Evolutionary conservation across 2,329 filamentous ascomycete species (phyloP), one percentile per base, ranked within the genome.

Genomic region (Colletotrichum shisoi): DNA sequence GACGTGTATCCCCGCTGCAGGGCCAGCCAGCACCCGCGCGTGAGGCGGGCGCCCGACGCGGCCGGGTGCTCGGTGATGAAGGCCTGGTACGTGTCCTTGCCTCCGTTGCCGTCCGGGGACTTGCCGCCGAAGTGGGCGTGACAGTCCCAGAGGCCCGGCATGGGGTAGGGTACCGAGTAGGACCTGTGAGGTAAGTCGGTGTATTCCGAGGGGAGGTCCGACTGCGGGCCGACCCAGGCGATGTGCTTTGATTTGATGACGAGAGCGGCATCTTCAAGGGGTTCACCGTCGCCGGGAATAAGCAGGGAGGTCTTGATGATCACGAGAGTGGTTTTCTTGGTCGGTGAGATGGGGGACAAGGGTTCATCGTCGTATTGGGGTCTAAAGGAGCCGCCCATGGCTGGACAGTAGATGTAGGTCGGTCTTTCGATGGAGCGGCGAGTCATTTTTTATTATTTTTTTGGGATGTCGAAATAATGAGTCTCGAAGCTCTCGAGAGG

Each of bases 111-210:
- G 8, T 40, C 3, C 73, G 71, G 52, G 69, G 71, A 71, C 1
- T 72, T 68, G 15, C 80, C 82, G 4, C 77, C 70, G 68, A 81
- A 82, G 71, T 85, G 84, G 0, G 79, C 77, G 71, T 85, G 83
- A 68, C 78, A 81, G 65, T 86, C 84, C 83, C 83, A 85, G 17
- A 86, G 77, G 3, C 84, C 84, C 0, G 83, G 83, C 74, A 85
- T 80, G 8, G 83, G 72, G 9, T 81, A 78, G 0, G 79, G 77
- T 11, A 84, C 79, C n/a, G 76, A 70, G 1, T 73, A 71, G 53
- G 62, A 42, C 70, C 71, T 76, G 64, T 76, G 73, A 3, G 73
- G 67, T 2, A 67, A 70, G 6, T 71, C 63, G 6, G 71, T 73
- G 71, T 78, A 79, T 9, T 73, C 71, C 2, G 67, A 52, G 0